phyloP scores from a whole-genome alignment of 305 asterid genomes.

The Fraxinus sp. region DNA sequence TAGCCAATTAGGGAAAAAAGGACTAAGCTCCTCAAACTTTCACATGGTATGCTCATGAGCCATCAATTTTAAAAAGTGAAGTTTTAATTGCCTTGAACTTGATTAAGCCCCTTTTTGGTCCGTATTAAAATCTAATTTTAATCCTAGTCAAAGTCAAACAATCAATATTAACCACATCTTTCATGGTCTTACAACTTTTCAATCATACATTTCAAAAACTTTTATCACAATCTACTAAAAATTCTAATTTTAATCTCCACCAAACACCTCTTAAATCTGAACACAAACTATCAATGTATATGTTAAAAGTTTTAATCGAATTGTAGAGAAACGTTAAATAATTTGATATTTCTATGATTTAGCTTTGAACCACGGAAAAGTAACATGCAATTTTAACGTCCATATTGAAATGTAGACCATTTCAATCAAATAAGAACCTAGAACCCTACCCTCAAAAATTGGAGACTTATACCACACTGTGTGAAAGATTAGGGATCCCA shows the following conservation, averaged over 20 bases:
- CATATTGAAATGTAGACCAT: neutral
- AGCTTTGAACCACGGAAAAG: neutral
- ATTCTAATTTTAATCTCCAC: too few species aligned
- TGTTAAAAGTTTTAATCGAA: too few species aligned
- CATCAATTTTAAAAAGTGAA: neutral
- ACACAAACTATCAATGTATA: too few species aligned
- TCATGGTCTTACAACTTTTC: too few species aligned
- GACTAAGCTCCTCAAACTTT: neutral
- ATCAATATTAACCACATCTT: too few species aligned
- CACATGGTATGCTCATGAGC: neutral
- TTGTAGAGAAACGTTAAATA: too few species aligned
- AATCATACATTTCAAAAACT: too few species aligned
- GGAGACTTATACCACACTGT: neutral
- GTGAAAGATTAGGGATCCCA: neutral
- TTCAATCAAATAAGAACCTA: neutral
- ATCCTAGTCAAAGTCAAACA: too few species aligned
- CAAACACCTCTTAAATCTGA: too few species aligned
- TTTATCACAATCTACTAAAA: too few species aligned
- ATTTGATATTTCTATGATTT: neutral
- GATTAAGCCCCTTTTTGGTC: too few species aligned
- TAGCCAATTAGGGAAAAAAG: neutral
- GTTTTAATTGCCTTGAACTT: neutral
- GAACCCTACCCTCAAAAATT: neutral
- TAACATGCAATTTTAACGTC: neutral
- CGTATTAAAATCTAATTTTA: too few species aligned